Conservation (phyloP, 805 yeast genomes). For the Kuraishia ogatae region DNA sequence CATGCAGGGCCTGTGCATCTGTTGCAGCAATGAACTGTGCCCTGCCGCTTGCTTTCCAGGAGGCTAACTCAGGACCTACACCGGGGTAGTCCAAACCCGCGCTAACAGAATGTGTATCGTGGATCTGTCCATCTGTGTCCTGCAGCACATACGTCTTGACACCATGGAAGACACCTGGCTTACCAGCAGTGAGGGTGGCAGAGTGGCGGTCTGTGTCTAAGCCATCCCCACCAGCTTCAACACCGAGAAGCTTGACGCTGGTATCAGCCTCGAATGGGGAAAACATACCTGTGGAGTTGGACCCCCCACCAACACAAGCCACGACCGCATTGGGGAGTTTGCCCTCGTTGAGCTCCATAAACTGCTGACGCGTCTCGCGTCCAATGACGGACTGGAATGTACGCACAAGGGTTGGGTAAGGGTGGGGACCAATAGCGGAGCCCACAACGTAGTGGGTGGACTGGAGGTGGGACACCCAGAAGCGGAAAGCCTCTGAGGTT, state of each 20-base stretch:
- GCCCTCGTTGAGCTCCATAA: constrained; percentile 68
- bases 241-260: constrained; percentile 77
- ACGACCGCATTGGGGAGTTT: constrained; percentile 88
- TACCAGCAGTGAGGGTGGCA: constrained; percentile 92
- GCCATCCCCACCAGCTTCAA: constrained; percentile 99
- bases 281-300: constrained; percentile 93
- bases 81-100: constrained; percentile 99
- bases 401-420: constrained; percentile 95
- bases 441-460: constrained; percentile 95
- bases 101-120: constrained; percentile 95
- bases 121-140: constrained; percentile 89
- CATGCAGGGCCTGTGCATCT: constrained; percentile 89
- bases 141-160: constrained; percentile 91
- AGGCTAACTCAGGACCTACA: constrained; percentile 96
- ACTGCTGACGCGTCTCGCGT: constrained; percentile 87
- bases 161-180: constrained; percentile 97
- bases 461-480: constrained; percentile 84
- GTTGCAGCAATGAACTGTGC: constrained; percentile 88
- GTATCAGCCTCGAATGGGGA: constrained; percentile 83
- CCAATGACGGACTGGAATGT: constrained; percentile 98
- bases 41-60: constrained; percentile 91
- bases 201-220: constrained; percentile 81
- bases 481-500: constrained; percentile 92
- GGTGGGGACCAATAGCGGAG: constrained; percentile 98
- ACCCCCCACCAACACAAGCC: constrained; percentile 99